Evolutionary conservation across 1,139 yeast genomes (phyloP).

Genomic region (Debaryomyces subglobosus): DNA sequence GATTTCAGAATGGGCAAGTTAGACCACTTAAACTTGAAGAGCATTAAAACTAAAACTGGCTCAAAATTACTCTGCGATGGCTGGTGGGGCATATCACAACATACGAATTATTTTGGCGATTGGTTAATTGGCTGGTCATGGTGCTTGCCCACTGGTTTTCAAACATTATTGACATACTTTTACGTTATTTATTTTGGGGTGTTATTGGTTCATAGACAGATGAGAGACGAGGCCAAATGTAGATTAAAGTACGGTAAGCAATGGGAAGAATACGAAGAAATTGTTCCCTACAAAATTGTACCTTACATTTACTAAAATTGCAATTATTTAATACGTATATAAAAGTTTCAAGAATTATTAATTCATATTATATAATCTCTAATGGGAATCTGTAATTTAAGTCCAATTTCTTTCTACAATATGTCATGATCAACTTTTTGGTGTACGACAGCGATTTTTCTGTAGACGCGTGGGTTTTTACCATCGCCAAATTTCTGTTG

Average conservation of each 20-base stretch:
- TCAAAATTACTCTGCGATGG: slow-evolving; percentile 84
- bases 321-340: neutral
- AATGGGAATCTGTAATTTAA: neutral
- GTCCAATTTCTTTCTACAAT: neutral
- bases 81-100: slow-evolving; percentile 96
- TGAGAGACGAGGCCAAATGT: slow-evolving; percentile 91
- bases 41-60: slow-evolving; percentile 74
- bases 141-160: slow-evolving; percentile 89
- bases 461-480: slow-evolving; percentile 5
- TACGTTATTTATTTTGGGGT: slow-evolving; percentile 82
- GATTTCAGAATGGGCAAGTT: slow-evolving; percentile 80
- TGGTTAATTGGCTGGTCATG: slow-evolving; percentile 91
- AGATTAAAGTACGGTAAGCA: slow-evolving; percentile 78
- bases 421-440: neutral
- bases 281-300: slow-evolving; percentile 86
- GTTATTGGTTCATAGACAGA: slow-evolving; percentile 83
- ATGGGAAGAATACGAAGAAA: slow-evolving; percentile 79
- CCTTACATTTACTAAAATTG: slow-evolving; percentile 75
- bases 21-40: slow-evolving; percentile 59
- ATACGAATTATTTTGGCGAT: slow-evolving; percentile 93
- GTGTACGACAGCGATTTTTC: neutral
- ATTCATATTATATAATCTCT: neutral
- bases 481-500: slow-evolving; percentile 5
- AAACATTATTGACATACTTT: slow-evolving; percentile 83
- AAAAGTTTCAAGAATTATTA: neutral